Evolutionary conservation across 768 basidiomycete genomes (phyloP).

Genomic region (Boletus subcaerulescens): DNA sequence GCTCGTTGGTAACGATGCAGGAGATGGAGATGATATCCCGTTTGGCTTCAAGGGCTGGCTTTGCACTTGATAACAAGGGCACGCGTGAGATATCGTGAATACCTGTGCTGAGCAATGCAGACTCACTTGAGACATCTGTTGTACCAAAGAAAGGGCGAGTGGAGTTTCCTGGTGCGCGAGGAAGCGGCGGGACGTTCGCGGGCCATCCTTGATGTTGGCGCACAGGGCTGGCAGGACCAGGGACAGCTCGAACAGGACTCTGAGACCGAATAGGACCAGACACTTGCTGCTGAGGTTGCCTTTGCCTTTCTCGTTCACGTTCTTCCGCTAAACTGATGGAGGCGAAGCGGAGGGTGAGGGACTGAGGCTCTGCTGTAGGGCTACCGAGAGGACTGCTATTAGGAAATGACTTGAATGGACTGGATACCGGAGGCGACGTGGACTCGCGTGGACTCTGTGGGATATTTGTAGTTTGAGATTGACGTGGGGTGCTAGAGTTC

Average conservation of each 20-base stretch:
- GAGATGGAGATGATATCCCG: constrained; percentile 7
- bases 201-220: constrained; percentile 23
- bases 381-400: constrained; percentile 2
- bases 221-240: constrained; percentile 10
- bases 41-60: constrained; percentile 10
- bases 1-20: constrained; percentile 22
- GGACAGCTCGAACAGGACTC: constrained; percentile 9
- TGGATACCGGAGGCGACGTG: constrained; percentile 7
- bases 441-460: constrained; percentile 8
- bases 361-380: constrained; percentile 17
- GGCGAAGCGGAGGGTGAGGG: constrained; percentile 35
- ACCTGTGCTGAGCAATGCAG: neutral
- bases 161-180: constrained; percentile 21
- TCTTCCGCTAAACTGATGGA: constrained; percentile 25
- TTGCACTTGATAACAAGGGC: neutral
- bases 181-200: constrained; percentile 28
- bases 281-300: constrained; percentile 6
- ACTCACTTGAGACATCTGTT: constrained; percentile 14
- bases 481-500: constrained; percentile 1
- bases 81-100: constrained; percentile 5
- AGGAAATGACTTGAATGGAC: constrained; percentile 6
- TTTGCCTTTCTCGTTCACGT: constrained; percentile 15
- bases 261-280: constrained; percentile 5
- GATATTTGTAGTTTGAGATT: neutral
- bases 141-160: constrained; percentile 14